phyloP scores from a whole-genome alignment of 169 alveolate species.

The Eimeria falciformis region DNA sequence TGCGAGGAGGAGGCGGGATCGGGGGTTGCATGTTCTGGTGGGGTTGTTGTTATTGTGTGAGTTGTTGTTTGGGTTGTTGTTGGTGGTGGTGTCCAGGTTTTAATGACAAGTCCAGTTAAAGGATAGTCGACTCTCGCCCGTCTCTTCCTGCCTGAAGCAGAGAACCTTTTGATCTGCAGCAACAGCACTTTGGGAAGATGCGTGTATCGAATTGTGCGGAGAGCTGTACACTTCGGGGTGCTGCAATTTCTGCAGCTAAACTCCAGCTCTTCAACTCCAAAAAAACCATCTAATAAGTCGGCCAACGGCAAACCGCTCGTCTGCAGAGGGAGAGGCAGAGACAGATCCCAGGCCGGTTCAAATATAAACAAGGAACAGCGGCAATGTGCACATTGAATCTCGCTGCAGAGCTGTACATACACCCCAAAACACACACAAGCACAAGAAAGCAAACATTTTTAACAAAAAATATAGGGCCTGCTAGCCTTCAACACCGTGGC shows the following conservation, averaged over 20 bases:
- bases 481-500: not conserved
- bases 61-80: too few relatives aligned
- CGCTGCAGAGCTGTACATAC: conserved; percentile 63
- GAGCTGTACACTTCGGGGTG: conserved; percentile 61
- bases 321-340: conserved; percentile 42
- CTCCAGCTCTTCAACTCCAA: conserved; percentile 64
- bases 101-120: conserved; percentile 24
- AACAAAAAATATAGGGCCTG: not conserved
- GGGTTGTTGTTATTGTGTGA: too few relatives aligned
- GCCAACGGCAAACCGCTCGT: conserved; percentile 17
- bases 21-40: too few relatives aligned
- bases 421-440: not conserved
- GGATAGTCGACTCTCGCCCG: conserved; percentile 56
- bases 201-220: conserved; percentile 54
- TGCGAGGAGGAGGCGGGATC: too few relatives aligned
- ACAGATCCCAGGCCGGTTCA: conserved; percentile 70
- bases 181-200: conserved; percentile 47
- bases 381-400: conserved; percentile 52
- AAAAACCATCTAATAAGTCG: conserved; percentile 11
- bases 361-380: conserved; percentile 38
- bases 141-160: conserved; percentile 54
- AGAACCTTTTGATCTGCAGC: conserved; percentile 62
- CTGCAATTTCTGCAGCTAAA: conserved; percentile 66
- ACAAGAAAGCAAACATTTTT: not conserved
- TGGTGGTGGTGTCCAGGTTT: too few relatives aligned